Percentiles rank a stretch among this genome's conserved stretches.
phyloP scores from a whole-genome alignment of 306 rosid genomes.

The Adenanthera pavonina region DNA sequence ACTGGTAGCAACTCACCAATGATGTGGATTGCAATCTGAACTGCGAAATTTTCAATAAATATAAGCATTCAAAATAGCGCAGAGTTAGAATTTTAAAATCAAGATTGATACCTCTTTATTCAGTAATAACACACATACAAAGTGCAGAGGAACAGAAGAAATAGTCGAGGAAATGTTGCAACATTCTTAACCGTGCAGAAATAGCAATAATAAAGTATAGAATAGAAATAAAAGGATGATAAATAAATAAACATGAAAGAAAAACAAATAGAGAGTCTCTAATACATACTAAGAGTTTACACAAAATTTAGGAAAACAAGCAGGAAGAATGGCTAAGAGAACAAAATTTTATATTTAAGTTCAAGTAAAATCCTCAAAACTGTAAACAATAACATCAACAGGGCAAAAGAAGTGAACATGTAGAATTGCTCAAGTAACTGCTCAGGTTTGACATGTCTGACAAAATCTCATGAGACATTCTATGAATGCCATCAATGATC shows the following conservation, averaged over 20 bases:
- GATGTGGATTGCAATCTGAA: not conserved
- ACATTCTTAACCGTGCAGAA: not conserved
- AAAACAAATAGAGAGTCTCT: not conserved
- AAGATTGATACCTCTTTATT: not conserved
- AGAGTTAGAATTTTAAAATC: not conserved
- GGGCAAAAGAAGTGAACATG: not conserved
- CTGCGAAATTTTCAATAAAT: too few relatives aligned
- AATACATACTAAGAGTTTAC: not conserved
- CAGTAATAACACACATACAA: not conserved
- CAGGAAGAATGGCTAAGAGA: not conserved
- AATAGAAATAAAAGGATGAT: not conserved
- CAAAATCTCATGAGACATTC: slow-evolving; percentile 47
- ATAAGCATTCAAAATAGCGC: not conserved
- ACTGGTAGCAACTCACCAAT: not conserved
- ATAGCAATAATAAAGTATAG: not conserved
- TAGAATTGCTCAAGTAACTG: slow-evolving; percentile 56
- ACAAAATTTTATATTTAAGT: not conserved
- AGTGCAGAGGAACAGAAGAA: not conserved
- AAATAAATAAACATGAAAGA: not conserved
- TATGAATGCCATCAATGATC: slow-evolving; percentile 35
- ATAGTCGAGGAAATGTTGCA: not conserved
- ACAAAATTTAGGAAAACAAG: not conserved
- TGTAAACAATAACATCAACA: not conserved
- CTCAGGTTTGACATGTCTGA: slow-evolving; percentile 52
- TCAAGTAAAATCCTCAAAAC: not conserved